These are phyloP conservation scores for Funneliformis geosporum DNA, from an alignment of 192 early-diverging fungal species.

Conservation along the genomic window DNA sequence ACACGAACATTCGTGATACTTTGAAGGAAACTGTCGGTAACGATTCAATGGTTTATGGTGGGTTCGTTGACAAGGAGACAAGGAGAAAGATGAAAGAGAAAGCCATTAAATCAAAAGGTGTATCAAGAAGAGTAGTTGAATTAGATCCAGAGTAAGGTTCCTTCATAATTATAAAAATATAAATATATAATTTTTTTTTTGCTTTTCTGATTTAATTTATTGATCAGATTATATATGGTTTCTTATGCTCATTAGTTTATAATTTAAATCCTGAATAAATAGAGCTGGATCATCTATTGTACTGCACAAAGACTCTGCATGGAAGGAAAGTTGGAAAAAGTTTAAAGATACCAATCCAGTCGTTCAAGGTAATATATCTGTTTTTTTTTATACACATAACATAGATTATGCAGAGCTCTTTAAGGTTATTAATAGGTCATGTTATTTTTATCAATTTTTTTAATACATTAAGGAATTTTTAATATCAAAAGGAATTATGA, in stretches of 20 bases:
- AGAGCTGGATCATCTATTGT: slow-evolving; percentile 77
- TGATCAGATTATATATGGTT: background rate
- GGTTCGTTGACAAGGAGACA: slow-evolving; percentile 75
- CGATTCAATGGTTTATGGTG: slow-evolving; percentile 68
- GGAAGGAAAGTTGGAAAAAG: slow-evolving; percentile 89
- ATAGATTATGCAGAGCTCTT: background rate
- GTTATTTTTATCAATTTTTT: slow-evolving; percentile 18
- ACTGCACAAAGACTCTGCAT: slow-evolving; percentile 82
- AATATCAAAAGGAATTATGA: slow-evolving; percentile 75
- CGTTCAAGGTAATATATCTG: slow-evolving; percentile 60
- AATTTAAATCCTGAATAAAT: slow-evolving; percentile 16
- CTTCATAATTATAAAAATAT: slow-evolving; percentile 8
- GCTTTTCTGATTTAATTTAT: background rate
- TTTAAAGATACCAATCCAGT: slow-evolving; percentile 89
- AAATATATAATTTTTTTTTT: background rate
- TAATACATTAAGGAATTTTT: slow-evolving; percentile 59
- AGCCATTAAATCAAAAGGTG: slow-evolving; percentile 33
- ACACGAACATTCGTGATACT: slow-evolving; percentile 62
- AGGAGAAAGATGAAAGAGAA: slow-evolving; percentile 60
- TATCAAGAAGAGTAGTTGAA: slow-evolving; percentile 15
- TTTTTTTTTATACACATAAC: background rate
- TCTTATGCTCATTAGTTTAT: background rate
- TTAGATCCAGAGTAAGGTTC: slow-evolving; percentile 42
- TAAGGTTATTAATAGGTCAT: background rate
- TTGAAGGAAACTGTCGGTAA: slow-evolving; percentile 74